A percentile compares a stretch with the other conserved stretches of the same genome.
These are phyloP conservation scores for Suillus occidentalis DNA, from an alignment of 768 basidiomycete species.

Conservation along the genomic window DNA sequence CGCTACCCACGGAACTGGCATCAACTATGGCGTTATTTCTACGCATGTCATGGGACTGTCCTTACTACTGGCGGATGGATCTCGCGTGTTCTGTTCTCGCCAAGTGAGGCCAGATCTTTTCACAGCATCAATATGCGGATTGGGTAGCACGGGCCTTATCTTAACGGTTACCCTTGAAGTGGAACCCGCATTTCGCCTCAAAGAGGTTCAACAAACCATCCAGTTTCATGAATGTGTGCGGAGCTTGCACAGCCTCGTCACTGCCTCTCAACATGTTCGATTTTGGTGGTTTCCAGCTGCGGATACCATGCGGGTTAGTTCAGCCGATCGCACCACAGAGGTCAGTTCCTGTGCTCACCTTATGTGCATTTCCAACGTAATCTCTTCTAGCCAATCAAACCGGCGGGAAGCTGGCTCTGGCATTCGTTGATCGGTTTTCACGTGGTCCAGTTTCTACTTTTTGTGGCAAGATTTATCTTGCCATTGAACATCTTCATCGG, in stretches of 20 bases:
- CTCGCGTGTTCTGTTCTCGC: conserved; percentile 65
- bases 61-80: conserved; percentile 75
- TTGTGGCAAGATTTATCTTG: conserved; percentile 66
- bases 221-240: conserved; percentile 62
- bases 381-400: conserved; percentile 46
- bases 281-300: conserved; percentile 94
- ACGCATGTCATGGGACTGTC: conserved; percentile 75
- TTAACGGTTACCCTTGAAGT: conserved; percentile 75
- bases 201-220: conserved; percentile 64
- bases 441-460: conserved; percentile 80
- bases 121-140: conserved; percentile 84
- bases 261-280: conserved; percentile 83
- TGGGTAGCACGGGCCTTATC: conserved; percentile 90
- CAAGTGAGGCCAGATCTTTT: conserved; percentile 73
- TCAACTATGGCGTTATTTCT: conserved; percentile 76
- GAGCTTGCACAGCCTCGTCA: conserved; percentile 54
- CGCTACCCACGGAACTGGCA: conserved; percentile 92
- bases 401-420: conserved; percentile 65
- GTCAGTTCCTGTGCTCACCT: conserved; percentile 44
- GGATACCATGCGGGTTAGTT: conserved; percentile 67
- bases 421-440: conserved; percentile 75
- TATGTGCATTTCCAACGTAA: conserved; percentile 11
- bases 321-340: conserved; percentile 74
- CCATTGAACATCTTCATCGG: conserved; percentile 64
- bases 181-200: conserved; percentile 78